Conservation (phyloP, 2,329 filamentous ascomycete species). For the Rhexocercosporidium sp. region DNA sequence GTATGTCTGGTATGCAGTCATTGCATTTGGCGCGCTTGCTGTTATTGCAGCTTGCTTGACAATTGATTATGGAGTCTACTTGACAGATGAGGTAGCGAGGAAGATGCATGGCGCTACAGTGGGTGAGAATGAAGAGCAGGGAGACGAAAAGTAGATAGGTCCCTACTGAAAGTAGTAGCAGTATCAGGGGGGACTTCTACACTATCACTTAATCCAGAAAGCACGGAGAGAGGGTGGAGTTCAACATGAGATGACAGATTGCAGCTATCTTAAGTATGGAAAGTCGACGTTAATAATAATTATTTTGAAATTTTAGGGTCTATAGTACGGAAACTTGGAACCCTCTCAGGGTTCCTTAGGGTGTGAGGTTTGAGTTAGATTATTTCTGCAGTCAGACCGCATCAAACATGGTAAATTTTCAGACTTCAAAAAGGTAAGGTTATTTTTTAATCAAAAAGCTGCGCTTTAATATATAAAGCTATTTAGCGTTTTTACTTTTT, state of each 20-base stretch:
- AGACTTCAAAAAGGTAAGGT: no score
- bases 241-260: background rate
- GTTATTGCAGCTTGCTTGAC: constrained; percentile 42
- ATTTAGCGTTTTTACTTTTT: no score
- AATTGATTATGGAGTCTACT: constrained; percentile 44
- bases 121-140: background rate
- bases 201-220: background rate
- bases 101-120: constrained; percentile 37
- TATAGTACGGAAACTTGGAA: background rate
- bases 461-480: no score
- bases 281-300: background rate
- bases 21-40: constrained; percentile 44
- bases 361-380: background rate
- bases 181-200: background rate
- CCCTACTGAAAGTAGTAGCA: background rate
- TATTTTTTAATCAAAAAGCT: background rate
- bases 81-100: constrained; percentile 44
- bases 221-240: background rate
- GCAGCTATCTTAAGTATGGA: background rate
- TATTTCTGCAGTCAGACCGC: background rate
- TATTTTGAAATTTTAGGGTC: background rate
- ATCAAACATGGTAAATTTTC: no score
- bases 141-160: background rate
- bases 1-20: constrained; percentile 45
- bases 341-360: background rate